Evolutionary conservation across 164 flowering plant species (phyloP).

Genomic region (Vitis amurensis): DNA sequence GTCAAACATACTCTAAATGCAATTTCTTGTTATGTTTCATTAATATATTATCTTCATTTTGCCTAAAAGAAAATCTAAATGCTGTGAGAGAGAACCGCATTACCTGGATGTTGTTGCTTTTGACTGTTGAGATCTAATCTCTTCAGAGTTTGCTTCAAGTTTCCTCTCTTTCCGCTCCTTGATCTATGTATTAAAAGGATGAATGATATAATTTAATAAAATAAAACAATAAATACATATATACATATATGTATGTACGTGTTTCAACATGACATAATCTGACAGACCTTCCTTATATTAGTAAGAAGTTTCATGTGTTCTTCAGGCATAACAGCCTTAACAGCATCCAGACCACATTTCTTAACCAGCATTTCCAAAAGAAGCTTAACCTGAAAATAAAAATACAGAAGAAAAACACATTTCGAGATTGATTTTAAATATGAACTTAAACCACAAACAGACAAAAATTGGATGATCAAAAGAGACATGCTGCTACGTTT

Average conservation of each 20-base stretch:
- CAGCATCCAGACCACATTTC: slow-evolving; percentile 96
- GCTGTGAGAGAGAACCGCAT: neutral
- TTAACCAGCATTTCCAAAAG: slow-evolving; percentile 89
- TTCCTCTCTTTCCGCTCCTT: slow-evolving; percentile 79
- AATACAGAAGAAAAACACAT: neutral
- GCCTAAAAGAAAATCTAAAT: neutral
- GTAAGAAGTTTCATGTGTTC: slow-evolving; percentile 95
- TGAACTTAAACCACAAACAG: no score
- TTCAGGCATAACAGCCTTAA: slow-evolving; percentile 94
- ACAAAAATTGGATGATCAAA: no score
- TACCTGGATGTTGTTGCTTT: slow-evolving; percentile 92
- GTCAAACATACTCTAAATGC: no score
- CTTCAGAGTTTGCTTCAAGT: slow-evolving; percentile 46
- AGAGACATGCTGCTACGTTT: no score
- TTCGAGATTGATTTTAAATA: no score
- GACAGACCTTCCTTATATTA: slow-evolving; percentile 83
- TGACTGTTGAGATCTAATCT: slow-evolving; percentile 56
- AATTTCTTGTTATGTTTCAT: no score
- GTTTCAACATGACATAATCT: neutral
- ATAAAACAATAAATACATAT: neutral
- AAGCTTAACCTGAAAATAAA: slow-evolving; percentile 61
- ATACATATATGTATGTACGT: neutral
- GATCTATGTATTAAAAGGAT: slow-evolving; percentile 39
- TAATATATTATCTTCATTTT: no score
- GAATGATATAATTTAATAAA: neutral